Base-by-base conservation (phyloP, 768 basidiomycete genomes). In the Trametes meyenii region DNA sequence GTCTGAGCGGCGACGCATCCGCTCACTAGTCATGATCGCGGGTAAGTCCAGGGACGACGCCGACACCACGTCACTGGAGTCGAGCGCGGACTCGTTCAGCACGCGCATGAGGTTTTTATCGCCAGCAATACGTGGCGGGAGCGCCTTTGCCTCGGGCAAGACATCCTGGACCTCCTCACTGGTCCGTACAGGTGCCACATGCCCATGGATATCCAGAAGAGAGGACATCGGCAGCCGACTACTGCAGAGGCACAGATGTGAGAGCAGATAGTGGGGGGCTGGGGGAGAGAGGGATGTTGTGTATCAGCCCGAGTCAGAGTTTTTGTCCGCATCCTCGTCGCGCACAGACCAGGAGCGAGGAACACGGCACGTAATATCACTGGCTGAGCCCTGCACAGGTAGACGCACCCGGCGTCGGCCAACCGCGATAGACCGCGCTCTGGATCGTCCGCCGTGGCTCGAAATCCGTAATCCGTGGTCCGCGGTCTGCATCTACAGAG, bases 1-100 rank as follows among this genome's bases (percentile, higher is more conserved):
- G 38, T 64, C 63, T 2, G 63, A 64, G 49, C 63, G 63, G 7
- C 63, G 52, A 36, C 59, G 63, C 14, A 64, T 61, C 26, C 63
- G 63, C 12, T 64, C 63, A 35, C 45, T 52, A 13, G 55, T 57
- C 10, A 49, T 36, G 13, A 51, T 12, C 5, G 50, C n/a, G n/a
- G 55, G 58, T 8, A 64, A 21, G 36, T 64, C 63, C 5, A 64
- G 45, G 2, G 63, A 64, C 0, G 63, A 64, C 29, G 63, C 63
- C 2, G 63, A 64, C 6, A 55, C 59, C 5, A 46, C 23, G 19
- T 60, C 55, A 17, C n/a, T 33, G n/a, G 59, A 8, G 35, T 64
- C 63, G 1, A 64, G 55, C 23, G 63, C 63, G 23, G 63, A 64
- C 36, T 64, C 63, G 52, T 61, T 54, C 24, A 57, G 43, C 5